Percentiles rank a stretch among this genome's conserved stretches.
Evolutionary conservation across 208 protist species (phyloP).

Genomic region (Crithidia fasciculata): DNA sequence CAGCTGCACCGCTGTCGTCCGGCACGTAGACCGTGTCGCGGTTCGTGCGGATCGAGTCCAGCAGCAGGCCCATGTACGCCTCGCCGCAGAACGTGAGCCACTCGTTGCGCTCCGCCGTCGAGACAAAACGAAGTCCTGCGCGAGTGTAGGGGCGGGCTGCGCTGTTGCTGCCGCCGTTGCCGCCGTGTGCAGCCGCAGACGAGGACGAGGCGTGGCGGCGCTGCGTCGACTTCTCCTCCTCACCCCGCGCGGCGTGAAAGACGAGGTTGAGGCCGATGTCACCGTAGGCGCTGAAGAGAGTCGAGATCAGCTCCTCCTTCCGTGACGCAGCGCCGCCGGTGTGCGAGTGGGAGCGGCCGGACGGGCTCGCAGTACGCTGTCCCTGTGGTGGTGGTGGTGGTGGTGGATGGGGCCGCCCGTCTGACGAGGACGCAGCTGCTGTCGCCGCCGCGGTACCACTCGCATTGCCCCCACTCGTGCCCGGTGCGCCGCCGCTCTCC

Average conservation of each 20-base stretch:
- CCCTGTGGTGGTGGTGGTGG: background rate
- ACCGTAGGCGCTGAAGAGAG: constrained; percentile 46
- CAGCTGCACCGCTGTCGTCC: background rate
- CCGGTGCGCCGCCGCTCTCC: constrained; percentile 4
- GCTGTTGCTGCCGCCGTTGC: background rate
- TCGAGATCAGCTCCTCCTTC: constrained; percentile 52
- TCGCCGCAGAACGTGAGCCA: constrained; percentile 55
- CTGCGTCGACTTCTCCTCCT: constrained; percentile 8
- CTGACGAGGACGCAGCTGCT: background rate
- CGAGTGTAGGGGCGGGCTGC: constrained; percentile 33
- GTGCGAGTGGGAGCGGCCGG: background rate
- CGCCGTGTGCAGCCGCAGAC: background rate
- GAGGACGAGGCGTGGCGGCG: background rate
- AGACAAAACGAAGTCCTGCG: constrained; percentile 52
- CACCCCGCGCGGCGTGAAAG: constrained; percentile 34
- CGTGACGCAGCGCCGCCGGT: constrained; percentile 5
- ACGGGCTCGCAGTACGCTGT: background rate
- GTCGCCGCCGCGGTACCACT: constrained; percentile 7
- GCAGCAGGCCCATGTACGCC: constrained; percentile 49
- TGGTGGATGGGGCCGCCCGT: background rate
- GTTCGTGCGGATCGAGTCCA: constrained; percentile 60
- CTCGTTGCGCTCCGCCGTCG: constrained; percentile 43
- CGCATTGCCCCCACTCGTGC: background rate
- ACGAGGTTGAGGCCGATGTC: constrained; percentile 57
- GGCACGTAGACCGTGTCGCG: constrained; percentile 27